Evolutionary conservation across 495 filamentous ascomycete genomes (phyloP).

Genomic region (Daldinia vernicosa): DNA sequence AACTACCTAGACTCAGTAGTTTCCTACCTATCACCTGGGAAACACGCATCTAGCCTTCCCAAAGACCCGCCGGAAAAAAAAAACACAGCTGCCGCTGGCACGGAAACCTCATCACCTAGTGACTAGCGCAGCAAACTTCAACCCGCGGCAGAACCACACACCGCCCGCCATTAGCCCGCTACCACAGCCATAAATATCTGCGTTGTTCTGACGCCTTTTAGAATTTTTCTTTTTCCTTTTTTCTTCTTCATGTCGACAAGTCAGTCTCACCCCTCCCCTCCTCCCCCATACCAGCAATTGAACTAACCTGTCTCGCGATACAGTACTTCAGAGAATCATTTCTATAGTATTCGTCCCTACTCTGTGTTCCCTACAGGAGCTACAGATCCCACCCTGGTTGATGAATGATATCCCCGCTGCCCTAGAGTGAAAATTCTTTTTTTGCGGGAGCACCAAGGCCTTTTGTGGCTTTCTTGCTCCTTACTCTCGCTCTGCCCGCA

Average conservation of each 20-base stretch:
- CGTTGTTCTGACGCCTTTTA: too few species aligned
- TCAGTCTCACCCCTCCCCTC: background rate
- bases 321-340: constrained; percentile 67
- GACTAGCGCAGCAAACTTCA: too few species aligned
- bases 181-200: too few species aligned
- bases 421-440: constrained; percentile 62
- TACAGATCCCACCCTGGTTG: constrained; percentile 70
- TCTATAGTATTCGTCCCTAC: constrained; percentile 86
- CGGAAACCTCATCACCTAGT: too few species aligned
- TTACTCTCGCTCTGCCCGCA: constrained; percentile 61
- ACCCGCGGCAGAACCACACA: too few species aligned
- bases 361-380: constrained; percentile 79
- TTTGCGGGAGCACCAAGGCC: constrained; percentile 39
- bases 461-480: constrained; percentile 29
- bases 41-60: too few species aligned
- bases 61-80: too few species aligned
- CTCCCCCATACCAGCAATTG: background rate
- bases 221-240: constrained; percentile 28
- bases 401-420: constrained; percentile 67
- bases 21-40: too few species aligned
- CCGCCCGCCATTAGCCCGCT: too few species aligned
- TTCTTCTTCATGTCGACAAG: constrained; percentile 48
- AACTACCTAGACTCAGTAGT: too few species aligned
- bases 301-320: constrained; percentile 14
- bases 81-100: too few species aligned